Base-by-base conservation (phyloP, 2,329 filamentous ascomycete species). In the Aureobasidium lini region DNA sequence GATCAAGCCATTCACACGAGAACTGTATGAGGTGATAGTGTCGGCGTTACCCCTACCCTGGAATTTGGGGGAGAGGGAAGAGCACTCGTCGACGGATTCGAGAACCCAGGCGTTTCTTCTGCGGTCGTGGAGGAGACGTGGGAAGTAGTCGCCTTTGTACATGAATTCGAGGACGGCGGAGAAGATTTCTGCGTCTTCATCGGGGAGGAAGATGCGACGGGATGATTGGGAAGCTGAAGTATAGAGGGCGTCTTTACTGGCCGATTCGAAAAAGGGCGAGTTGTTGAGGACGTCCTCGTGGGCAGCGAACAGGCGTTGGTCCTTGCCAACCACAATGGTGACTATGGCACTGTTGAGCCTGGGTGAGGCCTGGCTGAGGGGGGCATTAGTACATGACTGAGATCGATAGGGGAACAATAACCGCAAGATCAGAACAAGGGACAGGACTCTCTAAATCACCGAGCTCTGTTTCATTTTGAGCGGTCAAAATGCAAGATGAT, bases 61-160 rank as follows among this genome's bases (percentile, higher is more conserved):
- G 34, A 6, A 48, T 60, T 67, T 68, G 73, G 73, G 69, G 68
- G 63, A 76, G 71, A 42, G n/a, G 28, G 29, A 32, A 68, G 63
- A 76, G 71, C 36, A 57, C 40, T 57, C 53, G n/a, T 58, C 54
- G 13, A 49, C 44, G 34, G 43, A 48, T 82, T 96, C 90, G 77
- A 96, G 89, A 73, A 90, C 85, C 89, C 89, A 96, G 78, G 87
- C 88, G 79, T 89, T 87, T 72, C 85, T 87, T 74, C 86, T 86
- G 81, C 89, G 90, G 83, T 89, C 89, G 75, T 90, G 89, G 67
- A 95, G 72, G 77, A 96, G 81, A 74, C 90, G 89, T 60, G 92
- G 92, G 75, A 89, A 94, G 78, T 95, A 96, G 81, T 95, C 91
- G 66, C 89, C 90, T 80, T 95, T 95, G 86, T 96, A 96, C 66